phyloP scores from a whole-genome alignment of 1,284 basidiomycete species.

The Cutaneotrichosporon sp. region DNA sequence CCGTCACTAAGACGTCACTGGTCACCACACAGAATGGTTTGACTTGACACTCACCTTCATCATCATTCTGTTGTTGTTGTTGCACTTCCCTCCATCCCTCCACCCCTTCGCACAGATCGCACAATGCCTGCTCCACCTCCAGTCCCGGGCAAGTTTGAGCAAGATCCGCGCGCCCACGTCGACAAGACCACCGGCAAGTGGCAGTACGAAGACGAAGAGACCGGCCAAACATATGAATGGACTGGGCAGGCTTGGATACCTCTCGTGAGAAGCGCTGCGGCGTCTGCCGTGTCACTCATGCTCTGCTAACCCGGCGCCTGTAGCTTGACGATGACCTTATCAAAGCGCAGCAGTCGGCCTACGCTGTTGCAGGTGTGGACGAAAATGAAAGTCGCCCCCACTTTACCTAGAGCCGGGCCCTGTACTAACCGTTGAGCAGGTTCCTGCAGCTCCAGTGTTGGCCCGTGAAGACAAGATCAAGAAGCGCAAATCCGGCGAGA shows the following conservation, averaged over 20 bases:
- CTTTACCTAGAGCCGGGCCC: not conserved
- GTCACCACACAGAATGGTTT: no score
- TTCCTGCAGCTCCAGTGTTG: constrained; percentile 77
- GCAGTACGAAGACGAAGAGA: constrained; percentile 82
- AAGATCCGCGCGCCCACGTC: constrained; percentile 71
- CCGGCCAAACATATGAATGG: constrained; percentile 84
- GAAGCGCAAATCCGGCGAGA: constrained; percentile 60
- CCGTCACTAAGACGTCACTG: no score
- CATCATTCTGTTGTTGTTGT: not conserved
- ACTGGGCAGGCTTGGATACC: constrained; percentile 75
- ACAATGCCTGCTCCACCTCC: constrained; percentile 25
- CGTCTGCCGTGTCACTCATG: not conserved
- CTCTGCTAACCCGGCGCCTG: not conserved
- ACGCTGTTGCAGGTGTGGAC: constrained; percentile 84
- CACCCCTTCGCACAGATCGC: not conserved
- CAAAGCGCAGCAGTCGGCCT: constrained; percentile 86
- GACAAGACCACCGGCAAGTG: constrained; percentile 75
- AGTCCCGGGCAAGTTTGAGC: constrained; percentile 63
- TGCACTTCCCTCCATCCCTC: not conserved
- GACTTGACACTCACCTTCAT: no score
- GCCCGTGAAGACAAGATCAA: constrained; percentile 63
- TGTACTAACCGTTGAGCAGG: constrained; percentile 56
- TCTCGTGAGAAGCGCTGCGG: constrained; percentile 61
- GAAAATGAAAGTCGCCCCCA: constrained; percentile 67
- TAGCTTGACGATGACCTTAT: constrained; percentile 79